phyloP scores from a whole-genome alignment of 441 rosid genomes.

The Capsella rubella region DNA sequence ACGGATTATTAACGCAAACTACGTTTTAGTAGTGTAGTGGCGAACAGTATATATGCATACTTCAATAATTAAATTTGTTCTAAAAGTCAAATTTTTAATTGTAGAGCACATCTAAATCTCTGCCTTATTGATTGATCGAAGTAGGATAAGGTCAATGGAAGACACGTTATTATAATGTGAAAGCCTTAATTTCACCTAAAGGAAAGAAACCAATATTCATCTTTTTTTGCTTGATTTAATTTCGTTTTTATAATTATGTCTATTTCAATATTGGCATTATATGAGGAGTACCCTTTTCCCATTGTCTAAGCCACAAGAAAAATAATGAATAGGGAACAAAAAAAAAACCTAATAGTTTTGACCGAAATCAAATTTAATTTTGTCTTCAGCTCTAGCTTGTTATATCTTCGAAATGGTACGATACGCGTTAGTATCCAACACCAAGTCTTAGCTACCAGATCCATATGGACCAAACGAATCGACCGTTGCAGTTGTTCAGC shows the following conservation, averaged over 20 bases:
- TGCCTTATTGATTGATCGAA: slow-evolving; percentile 18
- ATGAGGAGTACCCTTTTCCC: slow-evolving; percentile 47
- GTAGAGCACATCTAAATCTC: slow-evolving; percentile 11
- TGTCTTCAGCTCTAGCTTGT: background rate
- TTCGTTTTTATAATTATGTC: slow-evolving; percentile 23
- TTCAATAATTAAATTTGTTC: background rate
- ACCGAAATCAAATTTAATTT: background rate
- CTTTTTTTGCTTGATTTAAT: slow-evolving; percentile 59
- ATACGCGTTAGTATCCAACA: background rate
- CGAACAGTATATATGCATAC: background rate
- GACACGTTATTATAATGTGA: slow-evolving; percentile 43
- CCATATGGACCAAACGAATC: background rate
- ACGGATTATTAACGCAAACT: slow-evolving; percentile 13
- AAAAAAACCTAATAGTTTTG: background rate
- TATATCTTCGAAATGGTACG: background rate
- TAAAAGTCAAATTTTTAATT: slow-evolving; percentile 24
- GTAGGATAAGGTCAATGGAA: slow-evolving; percentile 22
- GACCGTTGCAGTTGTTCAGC: too few relatives aligned
- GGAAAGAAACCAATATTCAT: slow-evolving; percentile 47
- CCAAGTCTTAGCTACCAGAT: background rate
- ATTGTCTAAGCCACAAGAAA: slow-evolving; percentile 47
- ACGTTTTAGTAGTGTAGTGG: slow-evolving; percentile 11
- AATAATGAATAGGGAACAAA: background rate
- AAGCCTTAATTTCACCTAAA: slow-evolving; percentile 29
- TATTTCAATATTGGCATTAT: slow-evolving; percentile 42